These are phyloP conservation scores for Phaeomoniella chlamydospora DNA, from an alignment of 2,329 filamentous ascomycete genomes.

Conservation along the genomic window DNA sequence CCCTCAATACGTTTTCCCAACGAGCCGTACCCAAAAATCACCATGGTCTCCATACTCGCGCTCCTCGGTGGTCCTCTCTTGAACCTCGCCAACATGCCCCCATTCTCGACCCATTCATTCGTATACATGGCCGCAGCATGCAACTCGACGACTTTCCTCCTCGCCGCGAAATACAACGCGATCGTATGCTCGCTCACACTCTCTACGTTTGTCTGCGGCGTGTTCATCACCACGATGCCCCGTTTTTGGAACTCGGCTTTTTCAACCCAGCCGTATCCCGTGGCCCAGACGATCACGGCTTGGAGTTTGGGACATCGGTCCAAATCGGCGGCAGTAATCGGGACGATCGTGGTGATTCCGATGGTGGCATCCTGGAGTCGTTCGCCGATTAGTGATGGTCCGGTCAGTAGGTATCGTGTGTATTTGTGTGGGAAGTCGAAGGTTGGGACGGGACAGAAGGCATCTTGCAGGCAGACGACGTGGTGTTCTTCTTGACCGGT, in stretches of 20 bases:
- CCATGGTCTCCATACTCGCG: constrained; percentile 32
- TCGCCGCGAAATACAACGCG: constrained; percentile 31
- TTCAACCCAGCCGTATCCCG: constrained; percentile 33
- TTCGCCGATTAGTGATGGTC: constrained; percentile 19
- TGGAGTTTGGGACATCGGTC: constrained; percentile 25
- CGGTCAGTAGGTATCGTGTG: constrained; percentile 21
- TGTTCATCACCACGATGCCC: constrained; percentile 31
- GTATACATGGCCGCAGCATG: constrained; percentile 17
- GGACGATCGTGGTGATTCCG: constrained; percentile 24
- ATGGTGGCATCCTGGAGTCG: constrained; percentile 32
- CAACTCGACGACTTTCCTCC: constrained; percentile 24
- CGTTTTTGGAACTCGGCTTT: constrained; percentile 25
- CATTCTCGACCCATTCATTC: constrained; percentile 24
- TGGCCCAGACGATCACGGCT: constrained; percentile 29
- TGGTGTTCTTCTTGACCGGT: too few species aligned
- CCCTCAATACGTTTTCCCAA: constrained; percentile 31
- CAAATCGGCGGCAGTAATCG: constrained; percentile 25
- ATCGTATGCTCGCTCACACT: constrained; percentile 36
- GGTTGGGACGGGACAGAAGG: constrained; percentile 21
- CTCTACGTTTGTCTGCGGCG: constrained; percentile 31
- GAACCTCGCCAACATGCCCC: constrained; percentile 18
- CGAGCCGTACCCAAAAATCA: constrained; percentile 34
- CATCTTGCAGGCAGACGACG: constrained; percentile 32
- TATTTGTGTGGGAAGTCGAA: constrained; percentile 29
- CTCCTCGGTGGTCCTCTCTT: constrained; percentile 25